Evolutionary conservation across 768 basidiomycete genomes (phyloP).

Genomic region (Leucosporidium creatinivorum): DNA sequence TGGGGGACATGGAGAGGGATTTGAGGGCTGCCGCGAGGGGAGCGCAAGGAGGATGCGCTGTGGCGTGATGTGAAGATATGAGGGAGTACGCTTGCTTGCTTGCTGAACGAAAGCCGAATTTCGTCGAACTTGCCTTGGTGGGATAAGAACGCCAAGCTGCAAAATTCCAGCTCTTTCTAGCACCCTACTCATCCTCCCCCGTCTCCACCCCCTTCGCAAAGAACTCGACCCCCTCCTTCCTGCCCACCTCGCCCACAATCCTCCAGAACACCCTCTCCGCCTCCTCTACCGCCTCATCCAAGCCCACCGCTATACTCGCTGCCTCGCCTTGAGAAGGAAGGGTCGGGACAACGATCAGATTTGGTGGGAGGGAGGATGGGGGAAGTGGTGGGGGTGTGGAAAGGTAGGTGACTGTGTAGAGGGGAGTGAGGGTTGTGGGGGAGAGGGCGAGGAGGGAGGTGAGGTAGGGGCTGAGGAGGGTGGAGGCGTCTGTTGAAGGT

Average conservation of each 20-base stretch:
- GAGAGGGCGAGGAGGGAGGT: conserved; percentile 12
- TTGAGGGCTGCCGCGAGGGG: too few relatives aligned
- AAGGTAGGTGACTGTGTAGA: conserved; percentile 12
- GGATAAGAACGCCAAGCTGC: too few relatives aligned
- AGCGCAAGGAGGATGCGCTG: too few relatives aligned
- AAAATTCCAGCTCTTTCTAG: too few relatives aligned
- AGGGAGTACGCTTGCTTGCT: too few relatives aligned
- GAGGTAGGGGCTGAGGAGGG: conserved; percentile 19
- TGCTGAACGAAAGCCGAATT: too few relatives aligned
- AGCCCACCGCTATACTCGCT: background rate
- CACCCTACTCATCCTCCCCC: conserved; percentile 2
- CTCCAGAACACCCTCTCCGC: conserved; percentile 22
- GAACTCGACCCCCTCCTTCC: conserved; percentile 28
- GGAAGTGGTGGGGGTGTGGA: background rate
- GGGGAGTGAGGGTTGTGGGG: background rate
- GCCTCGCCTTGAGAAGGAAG: background rate
- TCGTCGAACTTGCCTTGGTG: too few relatives aligned
- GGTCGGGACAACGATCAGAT: conserved; percentile 14
- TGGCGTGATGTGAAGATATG: too few relatives aligned
- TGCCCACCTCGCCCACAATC: conserved; percentile 24
- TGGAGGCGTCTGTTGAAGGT: background rate
- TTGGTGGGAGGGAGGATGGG: conserved; percentile 1
- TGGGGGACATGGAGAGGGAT: too few relatives aligned
- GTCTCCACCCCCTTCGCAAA: conserved; percentile 5
- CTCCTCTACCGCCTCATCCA: conserved; percentile 2